Evolutionary conservation across 371 early-diverging fungal genomes (phyloP), one percentile per base, ranked within the genome.

Genomic region (Conidiobolus incongruus): DNA sequence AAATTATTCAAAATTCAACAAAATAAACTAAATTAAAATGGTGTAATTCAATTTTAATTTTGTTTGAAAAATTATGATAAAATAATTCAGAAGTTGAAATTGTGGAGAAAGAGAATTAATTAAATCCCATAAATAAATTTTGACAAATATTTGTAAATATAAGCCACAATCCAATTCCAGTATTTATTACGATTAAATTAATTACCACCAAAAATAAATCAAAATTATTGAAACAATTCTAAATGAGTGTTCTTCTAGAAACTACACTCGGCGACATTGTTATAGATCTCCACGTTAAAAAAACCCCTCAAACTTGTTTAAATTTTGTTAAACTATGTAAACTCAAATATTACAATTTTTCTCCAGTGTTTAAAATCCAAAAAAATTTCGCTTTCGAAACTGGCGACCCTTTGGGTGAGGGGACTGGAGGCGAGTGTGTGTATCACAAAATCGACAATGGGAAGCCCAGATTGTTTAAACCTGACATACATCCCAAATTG

Each of bases 301-400:
- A 72, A 44, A 75, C 81, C 20, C 89, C 91, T 0, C 54, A 60
- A 12, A 74, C 87, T 0, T 63, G 75, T 36, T 62, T 72, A 49
- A 91, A 90, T 56, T 96, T 96, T 53, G 47, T 96, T 19, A 91
- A 91, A 50, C 72, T 91, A 7, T 93, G 94, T 63, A 88, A 91
- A 53, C 63, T 73, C 51, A 95, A 95, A 49, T 81, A 78, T 60
- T 93, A 88, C 68, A 89, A 93, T 63, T 93, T 74, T 51, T 61
- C 70, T 20, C 67, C 76, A 2, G 79, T 92, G 51, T 80, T 85
- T 55, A 77, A 73, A 49, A 75, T 92, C n/a, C 78, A 87, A 52
- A 69, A 75, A 48, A 75, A 79, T 46, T 92, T 88, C 49, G 79
- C 83, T 60, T 77, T 81, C 11, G 89, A 90, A 46, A 72, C 75